phyloP scores from a whole-genome alignment of 192 early-diverging fungal species.

The Rhizophagus prolifer region DNA sequence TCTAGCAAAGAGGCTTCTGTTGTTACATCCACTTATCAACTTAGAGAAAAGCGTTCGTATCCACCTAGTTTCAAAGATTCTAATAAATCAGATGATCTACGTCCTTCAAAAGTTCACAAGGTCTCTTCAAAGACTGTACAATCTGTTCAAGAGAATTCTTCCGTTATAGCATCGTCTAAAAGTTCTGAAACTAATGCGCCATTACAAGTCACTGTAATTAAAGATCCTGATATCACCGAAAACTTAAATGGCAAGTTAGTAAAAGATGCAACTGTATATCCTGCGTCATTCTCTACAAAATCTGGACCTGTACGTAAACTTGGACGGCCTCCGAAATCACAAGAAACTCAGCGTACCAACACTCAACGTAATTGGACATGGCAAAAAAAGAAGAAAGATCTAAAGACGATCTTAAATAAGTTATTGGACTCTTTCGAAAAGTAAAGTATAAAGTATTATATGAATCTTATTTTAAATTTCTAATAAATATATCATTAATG shows the following conservation, averaged over 20 bases:
- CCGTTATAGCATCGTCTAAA: not conserved
- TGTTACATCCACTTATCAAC: not conserved
- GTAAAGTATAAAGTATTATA: not conserved
- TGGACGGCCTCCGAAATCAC: conserved; percentile 14
- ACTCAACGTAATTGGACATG: not conserved
- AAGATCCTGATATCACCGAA: not conserved
- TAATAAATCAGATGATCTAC: not conserved
- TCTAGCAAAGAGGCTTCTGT: not conserved
- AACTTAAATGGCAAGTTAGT: not conserved
- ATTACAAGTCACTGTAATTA: not conserved
- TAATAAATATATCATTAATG: not conserved
- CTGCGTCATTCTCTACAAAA: not conserved
- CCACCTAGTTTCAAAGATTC: not conserved
- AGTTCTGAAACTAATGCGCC: not conserved
- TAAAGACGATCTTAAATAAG: conserved; percentile 12
- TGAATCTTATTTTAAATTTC: not conserved
- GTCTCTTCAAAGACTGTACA: not conserved
- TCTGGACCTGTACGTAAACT: not conserved
- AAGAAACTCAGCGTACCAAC: not conserved
- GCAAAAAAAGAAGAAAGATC: conserved; percentile 20
- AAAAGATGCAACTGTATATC: not conserved
- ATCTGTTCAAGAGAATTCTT: not conserved
- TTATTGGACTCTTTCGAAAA: conserved; percentile 16
- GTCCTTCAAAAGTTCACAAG: not conserved
- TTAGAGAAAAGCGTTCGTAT: conserved; percentile 3